phyloP scores from a whole-genome alignment of 257 asterid genomes.

The Solanum etuberosum region DNA sequence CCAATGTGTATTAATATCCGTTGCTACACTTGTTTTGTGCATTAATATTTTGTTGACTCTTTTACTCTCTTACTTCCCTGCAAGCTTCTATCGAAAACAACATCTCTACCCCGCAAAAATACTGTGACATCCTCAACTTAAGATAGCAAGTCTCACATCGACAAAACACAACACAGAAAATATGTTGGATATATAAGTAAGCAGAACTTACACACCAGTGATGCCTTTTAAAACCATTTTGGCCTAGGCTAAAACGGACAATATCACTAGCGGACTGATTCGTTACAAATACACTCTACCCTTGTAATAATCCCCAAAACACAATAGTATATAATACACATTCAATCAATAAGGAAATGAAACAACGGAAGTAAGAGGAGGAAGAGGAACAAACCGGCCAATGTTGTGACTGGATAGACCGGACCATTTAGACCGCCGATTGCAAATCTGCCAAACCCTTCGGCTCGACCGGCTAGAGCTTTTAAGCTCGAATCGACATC shows the following conservation, averaged over 20 bases:
- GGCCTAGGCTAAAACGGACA: accelerated
- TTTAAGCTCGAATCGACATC: constrained; percentile 52
- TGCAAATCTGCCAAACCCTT: constrained; percentile 75
- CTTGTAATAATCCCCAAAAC: background rate
- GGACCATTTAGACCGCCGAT: constrained; percentile 72
- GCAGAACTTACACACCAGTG: background rate
- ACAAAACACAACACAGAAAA: background rate
- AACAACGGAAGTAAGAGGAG: background rate
- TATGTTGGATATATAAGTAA: background rate
- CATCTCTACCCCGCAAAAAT: too few relatives aligned
- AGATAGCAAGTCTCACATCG: background rate
- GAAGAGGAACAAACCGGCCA: constrained; percentile 34
- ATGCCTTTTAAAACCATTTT: background rate
- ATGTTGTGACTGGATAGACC: constrained; percentile 45
- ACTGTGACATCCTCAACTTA: background rate
- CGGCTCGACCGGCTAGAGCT: constrained; percentile 64
- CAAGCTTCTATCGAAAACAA: background rate
- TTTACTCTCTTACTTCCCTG: background rate
- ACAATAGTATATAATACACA: background rate
- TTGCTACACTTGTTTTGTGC: background rate
- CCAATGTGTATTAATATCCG: background rate
- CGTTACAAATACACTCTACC: background rate
- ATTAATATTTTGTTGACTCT: background rate
- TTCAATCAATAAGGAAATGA: background rate
- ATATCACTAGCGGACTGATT: background rate